Evolutionary conservation across 2,329 filamentous ascomycete genomes (phyloP).

Genomic region (Raffaelea albimanens): DNA sequence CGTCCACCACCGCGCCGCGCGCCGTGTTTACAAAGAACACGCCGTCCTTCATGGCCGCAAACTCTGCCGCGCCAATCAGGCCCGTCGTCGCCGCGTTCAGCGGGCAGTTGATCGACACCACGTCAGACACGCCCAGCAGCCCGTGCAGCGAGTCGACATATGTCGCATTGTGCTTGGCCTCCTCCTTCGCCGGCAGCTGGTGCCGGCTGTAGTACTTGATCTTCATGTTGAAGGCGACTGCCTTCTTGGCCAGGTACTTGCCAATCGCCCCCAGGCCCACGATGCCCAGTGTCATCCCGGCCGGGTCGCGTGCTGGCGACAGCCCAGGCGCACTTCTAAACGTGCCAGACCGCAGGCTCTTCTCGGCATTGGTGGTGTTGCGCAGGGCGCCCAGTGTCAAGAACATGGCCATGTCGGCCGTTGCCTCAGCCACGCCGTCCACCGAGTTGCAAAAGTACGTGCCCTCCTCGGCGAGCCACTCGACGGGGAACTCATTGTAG

Average conservation of each 20-base stretch:
- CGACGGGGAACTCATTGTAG: slow-evolving; percentile 36
- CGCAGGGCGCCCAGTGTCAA: slow-evolving; percentile 22
- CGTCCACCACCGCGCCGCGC: slow-evolving; percentile 8
- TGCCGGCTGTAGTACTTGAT: slow-evolving; percentile 33
- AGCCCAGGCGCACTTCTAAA: slow-evolving; percentile 25
- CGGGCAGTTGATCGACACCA: slow-evolving; percentile 30
- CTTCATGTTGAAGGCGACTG: slow-evolving; percentile 30
- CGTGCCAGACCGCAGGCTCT: slow-evolving; percentile 22
- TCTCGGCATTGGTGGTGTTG: slow-evolving; percentile 31
- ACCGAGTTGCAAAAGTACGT: slow-evolving; percentile 46
- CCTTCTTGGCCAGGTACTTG: slow-evolving; percentile 29
- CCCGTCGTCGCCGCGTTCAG: slow-evolving; percentile 29
- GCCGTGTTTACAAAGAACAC: slow-evolving; percentile 8
- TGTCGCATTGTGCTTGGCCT: slow-evolving; percentile 23
- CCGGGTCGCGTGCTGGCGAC: slow-evolving; percentile 30
- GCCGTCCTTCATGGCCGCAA: slow-evolving; percentile 24
- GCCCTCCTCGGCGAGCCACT: slow-evolving; percentile 28
- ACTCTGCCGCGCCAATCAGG: slow-evolving; percentile 3
- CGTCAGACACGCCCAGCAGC: slow-evolving; percentile 29
- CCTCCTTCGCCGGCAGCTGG: slow-evolving; percentile 22
- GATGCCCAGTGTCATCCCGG: slow-evolving; percentile 34
- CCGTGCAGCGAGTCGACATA: slow-evolving; percentile 27
- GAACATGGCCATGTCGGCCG: slow-evolving; percentile 19
- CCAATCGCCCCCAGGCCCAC: slow-evolving; percentile 40
- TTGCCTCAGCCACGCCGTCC: slow-evolving; percentile 42